Conservation (phyloP, 768 basidiomycete species). For the Candolleomyces eurysporus region DNA sequence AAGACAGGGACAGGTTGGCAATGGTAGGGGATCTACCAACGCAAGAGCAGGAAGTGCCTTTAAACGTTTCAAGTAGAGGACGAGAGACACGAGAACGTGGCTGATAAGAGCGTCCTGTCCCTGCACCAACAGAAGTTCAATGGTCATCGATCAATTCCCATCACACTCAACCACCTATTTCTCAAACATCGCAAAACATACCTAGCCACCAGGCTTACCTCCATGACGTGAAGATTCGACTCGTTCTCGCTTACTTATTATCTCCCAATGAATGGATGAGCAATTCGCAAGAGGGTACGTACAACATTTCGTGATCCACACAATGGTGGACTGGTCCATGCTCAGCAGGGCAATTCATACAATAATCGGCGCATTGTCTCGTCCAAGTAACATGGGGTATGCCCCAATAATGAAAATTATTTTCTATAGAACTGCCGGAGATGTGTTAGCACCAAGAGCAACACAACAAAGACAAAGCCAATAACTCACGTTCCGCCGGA, state of each 20-base stretch:
- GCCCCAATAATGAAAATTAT: slow-evolving; percentile 29
- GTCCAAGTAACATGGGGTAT: background rate
- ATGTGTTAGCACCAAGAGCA: slow-evolving; percentile 12
- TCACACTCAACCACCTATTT: background rate
- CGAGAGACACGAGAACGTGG: no score
- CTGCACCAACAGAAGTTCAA: background rate
- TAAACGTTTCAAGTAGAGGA: no score
- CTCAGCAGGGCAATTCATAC: background rate
- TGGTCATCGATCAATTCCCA: no score
- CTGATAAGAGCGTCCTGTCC: background rate
- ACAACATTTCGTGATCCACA: no score
- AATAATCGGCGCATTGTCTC: background rate
- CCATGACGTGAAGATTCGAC: background rate
- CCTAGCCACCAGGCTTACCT: background rate
- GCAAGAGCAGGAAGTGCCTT: no score
- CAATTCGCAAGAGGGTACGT: no score
- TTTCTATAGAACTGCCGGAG: slow-evolving; percentile 75
- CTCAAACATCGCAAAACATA: background rate
- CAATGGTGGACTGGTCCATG: background rate
- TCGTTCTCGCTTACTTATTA: background rate
- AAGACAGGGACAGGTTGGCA: no score
- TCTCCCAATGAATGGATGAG: background rate
- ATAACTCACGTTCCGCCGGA: slow-evolving; percentile 83
- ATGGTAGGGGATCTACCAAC: no score
- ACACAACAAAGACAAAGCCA: slow-evolving; percentile 3